Evolutionary conservation across 176 grass and related monocot genomes (phyloP).

Genomic region (Typha latifolia): DNA sequence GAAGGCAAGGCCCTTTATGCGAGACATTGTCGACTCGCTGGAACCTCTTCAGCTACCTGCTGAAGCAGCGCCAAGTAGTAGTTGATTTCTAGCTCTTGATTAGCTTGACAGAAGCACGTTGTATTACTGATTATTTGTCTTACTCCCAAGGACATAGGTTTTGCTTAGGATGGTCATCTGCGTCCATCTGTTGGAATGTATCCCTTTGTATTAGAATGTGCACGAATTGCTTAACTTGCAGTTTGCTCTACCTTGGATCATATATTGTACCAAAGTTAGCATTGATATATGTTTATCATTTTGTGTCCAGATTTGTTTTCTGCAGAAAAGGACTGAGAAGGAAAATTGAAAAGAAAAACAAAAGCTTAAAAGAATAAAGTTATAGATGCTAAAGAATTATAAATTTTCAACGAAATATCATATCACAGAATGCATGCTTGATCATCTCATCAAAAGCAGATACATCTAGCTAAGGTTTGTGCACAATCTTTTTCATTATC

Average conservation of each 20-base stretch:
- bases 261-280: not conserved
- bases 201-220: not conserved
- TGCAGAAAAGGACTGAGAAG: too few relatives aligned
- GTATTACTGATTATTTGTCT: not conserved
- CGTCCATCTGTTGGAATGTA: not conserved
- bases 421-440: too few relatives aligned
- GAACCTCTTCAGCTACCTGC: constrained; percentile 32
- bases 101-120: not conserved
- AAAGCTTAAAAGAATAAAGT: too few relatives aligned
- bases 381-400: too few relatives aligned
- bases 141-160: not conserved
- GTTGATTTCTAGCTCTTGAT: not conserved
- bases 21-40: constrained; percentile 38
- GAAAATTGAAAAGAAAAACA: too few relatives aligned
- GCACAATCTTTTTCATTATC: too few relatives aligned
- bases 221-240: not conserved
- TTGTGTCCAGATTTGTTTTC: too few relatives aligned
- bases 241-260: not conserved
- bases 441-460: too few relatives aligned
- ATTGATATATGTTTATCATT: not conserved
- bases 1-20: constrained; percentile 43
- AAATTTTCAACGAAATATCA: too few relatives aligned
- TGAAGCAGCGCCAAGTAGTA: not conserved
- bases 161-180: not conserved
- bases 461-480: too few relatives aligned